A percentile compares a stretch with the other conserved stretches of the same genome.
Evolutionary conservation across 129 eudicot genomes (phyloP).

Genomic region (Dittrichia graveolens): DNA sequence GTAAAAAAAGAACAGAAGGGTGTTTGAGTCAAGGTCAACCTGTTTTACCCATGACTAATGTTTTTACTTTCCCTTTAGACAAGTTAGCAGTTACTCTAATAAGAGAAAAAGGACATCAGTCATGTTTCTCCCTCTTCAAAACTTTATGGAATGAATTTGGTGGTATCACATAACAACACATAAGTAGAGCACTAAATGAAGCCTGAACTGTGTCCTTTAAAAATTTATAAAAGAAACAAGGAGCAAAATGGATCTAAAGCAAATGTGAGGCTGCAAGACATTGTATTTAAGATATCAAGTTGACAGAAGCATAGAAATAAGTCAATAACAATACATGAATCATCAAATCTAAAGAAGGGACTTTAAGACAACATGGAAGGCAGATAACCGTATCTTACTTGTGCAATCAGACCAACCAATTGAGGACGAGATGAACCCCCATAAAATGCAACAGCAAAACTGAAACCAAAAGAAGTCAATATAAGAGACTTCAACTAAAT

Average conservation of each 20-base stretch:
- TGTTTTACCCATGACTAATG: not conserved
- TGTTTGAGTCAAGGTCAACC: not conserved
- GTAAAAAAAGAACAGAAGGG: not conserved
- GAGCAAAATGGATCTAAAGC: not conserved
- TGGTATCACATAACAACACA: not conserved
- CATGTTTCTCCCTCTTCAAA: too few relatives aligned
- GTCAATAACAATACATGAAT: not conserved
- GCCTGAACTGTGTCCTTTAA: too few relatives aligned
- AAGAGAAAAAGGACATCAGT: too few relatives aligned
- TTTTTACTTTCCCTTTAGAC: too few relatives aligned
- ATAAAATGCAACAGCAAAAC: slow-evolving; percentile 92
- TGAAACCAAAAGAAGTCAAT: slow-evolving; percentile 28
- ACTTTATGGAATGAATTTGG: too few relatives aligned
- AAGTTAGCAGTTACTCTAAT: too few relatives aligned
- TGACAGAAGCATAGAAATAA: not conserved
- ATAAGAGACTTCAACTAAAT: slow-evolving; percentile 12
- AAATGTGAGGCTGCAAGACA: not conserved
- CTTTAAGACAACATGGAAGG: not conserved
- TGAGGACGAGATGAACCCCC: slow-evolving; percentile 84
- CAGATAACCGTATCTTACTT: slow-evolving; percentile 50
- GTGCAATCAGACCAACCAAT: slow-evolving; percentile 89
- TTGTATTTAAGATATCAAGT: not conserved
- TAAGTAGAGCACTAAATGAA: too few relatives aligned
- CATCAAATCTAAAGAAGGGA: not conserved
- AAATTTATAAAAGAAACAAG: not conserved